phyloP scores from a whole-genome alignment of 768 basidiomycete genomes.

The Chalciporus sphaerocephalus region DNA sequence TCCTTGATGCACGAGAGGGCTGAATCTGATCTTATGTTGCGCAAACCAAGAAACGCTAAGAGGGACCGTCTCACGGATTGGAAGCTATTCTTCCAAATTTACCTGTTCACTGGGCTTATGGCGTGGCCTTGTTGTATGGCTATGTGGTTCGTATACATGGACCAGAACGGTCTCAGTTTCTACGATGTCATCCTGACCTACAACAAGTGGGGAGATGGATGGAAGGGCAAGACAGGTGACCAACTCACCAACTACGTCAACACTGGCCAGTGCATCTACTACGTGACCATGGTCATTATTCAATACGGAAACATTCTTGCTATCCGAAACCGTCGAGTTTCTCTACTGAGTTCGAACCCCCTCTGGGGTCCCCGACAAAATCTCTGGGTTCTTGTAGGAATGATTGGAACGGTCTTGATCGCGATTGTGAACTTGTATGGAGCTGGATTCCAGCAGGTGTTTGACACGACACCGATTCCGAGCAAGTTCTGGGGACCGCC shows the following conservation, averaged over 20 bases:
- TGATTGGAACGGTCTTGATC: slow-evolving; percentile 40
- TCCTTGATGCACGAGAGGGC: slow-evolving; percentile 50
- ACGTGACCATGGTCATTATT: slow-evolving; percentile 47
- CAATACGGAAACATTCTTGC: slow-evolving; percentile 37
- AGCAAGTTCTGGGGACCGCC: slow-evolving; percentile 48
- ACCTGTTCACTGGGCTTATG: slow-evolving; percentile 43
- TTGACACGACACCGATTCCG: slow-evolving; percentile 41
- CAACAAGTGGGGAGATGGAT: slow-evolving; percentile 38
- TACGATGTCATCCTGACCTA: slow-evolving; percentile 40
- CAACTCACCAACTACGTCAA: slow-evolving; percentile 35
- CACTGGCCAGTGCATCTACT: slow-evolving; percentile 46
- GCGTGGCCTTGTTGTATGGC: slow-evolving; percentile 44
- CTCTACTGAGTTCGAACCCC: slow-evolving; percentile 41
- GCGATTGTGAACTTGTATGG: slow-evolving; percentile 44
- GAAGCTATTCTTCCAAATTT: slow-evolving; percentile 46
- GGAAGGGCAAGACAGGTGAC: slow-evolving; percentile 27
- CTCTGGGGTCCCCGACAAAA: slow-evolving; percentile 47
- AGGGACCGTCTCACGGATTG: slow-evolving; percentile 48
- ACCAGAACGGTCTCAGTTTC: slow-evolving; percentile 35
- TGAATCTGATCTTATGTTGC: slow-evolving; percentile 45
- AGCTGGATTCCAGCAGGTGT: slow-evolving; percentile 40
- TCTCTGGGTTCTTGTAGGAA: slow-evolving; percentile 34
- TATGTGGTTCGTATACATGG: slow-evolving; percentile 40
- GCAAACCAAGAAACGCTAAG: slow-evolving; percentile 47
- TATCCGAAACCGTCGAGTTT: slow-evolving; percentile 43